Base-by-base conservation (phyloP, 768 basidiomycete species). In the Polyporus arcularius region DNA sequence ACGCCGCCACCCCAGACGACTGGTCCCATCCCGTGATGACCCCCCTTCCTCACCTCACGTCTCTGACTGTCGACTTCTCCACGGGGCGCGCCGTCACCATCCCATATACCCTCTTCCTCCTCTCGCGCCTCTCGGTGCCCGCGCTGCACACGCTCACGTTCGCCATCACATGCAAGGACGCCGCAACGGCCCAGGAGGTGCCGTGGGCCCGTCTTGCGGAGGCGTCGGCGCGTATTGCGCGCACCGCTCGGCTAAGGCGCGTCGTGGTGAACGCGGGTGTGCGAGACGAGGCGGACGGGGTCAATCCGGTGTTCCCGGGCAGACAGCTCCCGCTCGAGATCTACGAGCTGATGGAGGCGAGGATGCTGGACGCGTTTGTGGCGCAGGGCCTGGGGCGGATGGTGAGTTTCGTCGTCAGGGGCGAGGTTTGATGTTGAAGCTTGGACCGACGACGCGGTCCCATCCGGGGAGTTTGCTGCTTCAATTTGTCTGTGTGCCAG, bases 21-120 rank as follows among this genome's bases (percentile, higher is more conserved):
- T 57, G 55, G 53, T 30, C 39, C 3, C 46, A 38, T 35, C 51
- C 43, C 15, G 14, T 42, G 4, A 57, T 62, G 46, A 38, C 31
- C 8, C 55, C 61, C 15, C 61, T 62, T 18, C 18, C 56, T 32
- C 18, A 28, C 9, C 56, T 62, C 26, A 32, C 40, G 1, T 53
- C 61, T n/a, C 52, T 62, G 52, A 62, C 61, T 12, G 51, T 62
- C 38, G 61, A 62, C 55, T 39, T 62, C 26, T 51, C 53, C 46
- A 62, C 61, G 38, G 35, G 39, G 7, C 61, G 61, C 18, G 43
- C 57, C 56, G 53, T 56, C 38, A 52, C 41, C 32, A 43, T 57
- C 4, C 61, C 61, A 3, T 62, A 57, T 51, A 57, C 51, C 30
- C 61, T 62, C 21, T 49, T 49, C 45, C 39, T 62, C 15, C 55